Evolutionary conservation across 495 filamentous ascomycete genomes (phyloP).

Genomic region (Lichenothelia convexa): DNA sequence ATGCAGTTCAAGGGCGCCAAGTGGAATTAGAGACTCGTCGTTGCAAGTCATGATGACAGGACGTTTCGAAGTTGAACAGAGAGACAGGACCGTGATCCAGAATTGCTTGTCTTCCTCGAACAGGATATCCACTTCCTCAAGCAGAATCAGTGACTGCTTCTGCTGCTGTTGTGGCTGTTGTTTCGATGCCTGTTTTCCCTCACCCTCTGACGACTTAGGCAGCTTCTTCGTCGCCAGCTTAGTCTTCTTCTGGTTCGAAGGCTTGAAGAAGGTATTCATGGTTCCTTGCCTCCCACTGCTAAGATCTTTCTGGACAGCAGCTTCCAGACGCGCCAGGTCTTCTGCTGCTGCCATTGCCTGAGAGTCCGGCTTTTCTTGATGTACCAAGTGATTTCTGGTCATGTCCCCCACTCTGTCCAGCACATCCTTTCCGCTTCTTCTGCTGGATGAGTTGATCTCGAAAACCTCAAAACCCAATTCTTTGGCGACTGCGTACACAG

Average conservation of each 20-base stretch:
- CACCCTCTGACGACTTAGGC: constrained; percentile 4
- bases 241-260: constrained; percentile 4
- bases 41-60: constrained; percentile 94
- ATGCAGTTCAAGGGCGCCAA: constrained; percentile 51
- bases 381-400: constrained; percentile 85
- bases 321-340: constrained; percentile 7
- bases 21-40: constrained; percentile 58
- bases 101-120: constrained; percentile 94
- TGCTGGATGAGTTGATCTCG: constrained; percentile 71
- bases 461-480: constrained; percentile 91
- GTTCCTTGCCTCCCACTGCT: constrained; percentile 53
- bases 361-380: constrained; percentile 22
- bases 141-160: constrained; percentile 83
- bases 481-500: constrained; percentile 85
- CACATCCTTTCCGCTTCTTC: constrained; percentile 77
- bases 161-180: constrained; percentile 32
- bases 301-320: constrained; percentile 29
- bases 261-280: constrained; percentile 66
- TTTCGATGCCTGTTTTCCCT: constrained; percentile 16
- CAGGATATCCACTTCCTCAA: constrained; percentile 87
- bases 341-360: constrained; percentile 14
- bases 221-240: constrained; percentile 1
- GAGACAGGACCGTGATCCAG: constrained; percentile 60
- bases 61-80: constrained; percentile 69
- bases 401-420: constrained; percentile 88